These are phyloP conservation scores for Mitragyna speciosa DNA, from an alignment of 257 asterid species.

Conservation along the genomic window DNA sequence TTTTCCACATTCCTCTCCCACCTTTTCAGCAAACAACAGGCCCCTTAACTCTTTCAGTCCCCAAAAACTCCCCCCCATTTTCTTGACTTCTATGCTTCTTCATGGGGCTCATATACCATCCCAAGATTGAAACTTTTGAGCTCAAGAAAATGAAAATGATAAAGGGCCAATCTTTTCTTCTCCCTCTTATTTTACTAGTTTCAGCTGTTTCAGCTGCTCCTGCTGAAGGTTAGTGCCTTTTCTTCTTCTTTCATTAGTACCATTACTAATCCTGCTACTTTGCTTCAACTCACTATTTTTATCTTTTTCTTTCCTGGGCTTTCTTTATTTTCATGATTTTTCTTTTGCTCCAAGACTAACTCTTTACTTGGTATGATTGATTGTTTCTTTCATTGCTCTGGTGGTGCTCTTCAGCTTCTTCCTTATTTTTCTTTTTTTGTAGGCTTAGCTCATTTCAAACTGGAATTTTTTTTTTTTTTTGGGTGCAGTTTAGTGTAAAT, in stretches of 20 bases:
- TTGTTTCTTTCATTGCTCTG: background rate
- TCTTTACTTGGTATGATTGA: background rate
- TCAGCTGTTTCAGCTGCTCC: slow-evolving; percentile 47
- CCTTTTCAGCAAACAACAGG: background rate
- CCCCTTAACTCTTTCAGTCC: background rate
- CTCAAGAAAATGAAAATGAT: slow-evolving; percentile 18
- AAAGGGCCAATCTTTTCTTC: slow-evolving; percentile 41
- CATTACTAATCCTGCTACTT: too few relatives aligned
- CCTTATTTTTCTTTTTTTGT: background rate
- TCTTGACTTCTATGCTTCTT: slow-evolving; percentile 9
- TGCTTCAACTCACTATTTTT: background rate
- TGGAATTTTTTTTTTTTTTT: slow-evolving; percentile 1
- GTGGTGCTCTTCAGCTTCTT: background rate
- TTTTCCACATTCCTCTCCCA: slow-evolving; percentile 5
- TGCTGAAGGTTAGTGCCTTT: slow-evolving; percentile 57
- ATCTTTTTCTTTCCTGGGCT: background rate
- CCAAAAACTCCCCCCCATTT: background rate
- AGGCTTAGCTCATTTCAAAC: background rate
- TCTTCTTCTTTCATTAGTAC: background rate
- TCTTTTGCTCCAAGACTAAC: background rate
- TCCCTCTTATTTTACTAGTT: slow-evolving; percentile 35
- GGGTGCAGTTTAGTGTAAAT: background rate
- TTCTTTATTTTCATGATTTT: background rate
- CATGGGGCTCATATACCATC: background rate
- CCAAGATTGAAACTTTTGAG: slow-evolving; percentile 39